These are phyloP conservation scores for Monilinia aucupariae DNA, from an alignment of 2,329 filamentous ascomycete genomes.

Conservation along the genomic window DNA sequence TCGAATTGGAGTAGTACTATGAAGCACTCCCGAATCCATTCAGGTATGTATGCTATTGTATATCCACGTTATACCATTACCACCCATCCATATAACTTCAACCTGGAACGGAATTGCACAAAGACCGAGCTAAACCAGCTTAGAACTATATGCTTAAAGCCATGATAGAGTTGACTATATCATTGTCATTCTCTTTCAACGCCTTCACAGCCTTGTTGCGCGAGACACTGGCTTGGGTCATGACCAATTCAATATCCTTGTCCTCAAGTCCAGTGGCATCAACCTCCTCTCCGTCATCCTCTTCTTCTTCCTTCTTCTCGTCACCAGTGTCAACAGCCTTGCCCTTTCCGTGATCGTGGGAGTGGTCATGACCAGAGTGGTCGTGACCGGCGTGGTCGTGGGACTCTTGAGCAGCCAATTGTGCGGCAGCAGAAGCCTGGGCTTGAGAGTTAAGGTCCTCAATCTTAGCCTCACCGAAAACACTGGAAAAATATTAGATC, in stretches of 20 bases:
- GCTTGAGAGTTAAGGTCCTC: constrained; percentile 99
- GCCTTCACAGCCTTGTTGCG: constrained; percentile 99
- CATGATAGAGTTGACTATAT: constrained; percentile 99
- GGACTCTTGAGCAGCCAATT: constrained; percentile 72
- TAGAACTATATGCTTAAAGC: constrained; percentile 71
- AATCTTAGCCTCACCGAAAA: constrained; percentile 99
- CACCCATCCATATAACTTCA: background rate
- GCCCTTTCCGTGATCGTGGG: constrained; percentile 52
- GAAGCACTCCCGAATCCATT: background rate
- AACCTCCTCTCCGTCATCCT: constrained; percentile 93
- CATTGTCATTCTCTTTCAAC: constrained; percentile 97
- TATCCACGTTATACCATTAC: constrained; percentile 14
- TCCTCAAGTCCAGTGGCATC: constrained; percentile 92
- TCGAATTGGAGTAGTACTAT: constrained; percentile 11
- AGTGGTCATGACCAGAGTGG: constrained; percentile 59
- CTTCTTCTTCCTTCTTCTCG: constrained; percentile 68
- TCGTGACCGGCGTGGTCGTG: constrained; percentile 47
- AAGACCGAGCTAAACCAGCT: constrained; percentile 17
- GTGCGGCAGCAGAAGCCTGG: constrained; percentile 90
- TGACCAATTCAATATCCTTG: constrained; percentile 99
- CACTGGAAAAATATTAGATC: constrained; percentile 49
- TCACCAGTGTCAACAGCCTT: constrained; percentile 60
- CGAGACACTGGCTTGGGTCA: constrained; percentile 94
- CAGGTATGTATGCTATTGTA: constrained; percentile 10
- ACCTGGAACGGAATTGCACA: background rate